phyloP scores from a whole-genome alignment of 495 filamentous ascomycete genomes.

The Staphylotrichum longicolle region DNA sequence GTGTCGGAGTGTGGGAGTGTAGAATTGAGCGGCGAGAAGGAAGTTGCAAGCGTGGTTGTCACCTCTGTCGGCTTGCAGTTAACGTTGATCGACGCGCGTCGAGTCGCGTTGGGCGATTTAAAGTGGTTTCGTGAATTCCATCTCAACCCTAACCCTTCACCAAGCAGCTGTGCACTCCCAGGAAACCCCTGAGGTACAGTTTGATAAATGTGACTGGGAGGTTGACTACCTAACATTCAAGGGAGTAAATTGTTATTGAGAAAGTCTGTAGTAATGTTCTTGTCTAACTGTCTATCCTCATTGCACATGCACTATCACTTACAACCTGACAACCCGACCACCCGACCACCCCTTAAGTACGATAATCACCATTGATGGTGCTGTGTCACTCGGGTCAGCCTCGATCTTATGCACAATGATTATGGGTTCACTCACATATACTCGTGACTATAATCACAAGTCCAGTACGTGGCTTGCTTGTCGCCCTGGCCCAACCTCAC shows the following conservation, averaged over 20 bases:
- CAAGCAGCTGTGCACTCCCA: neutral
- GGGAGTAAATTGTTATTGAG: no score
- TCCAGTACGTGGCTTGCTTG: conserved; percentile 84
- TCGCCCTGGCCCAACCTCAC: conserved; percentile 68
- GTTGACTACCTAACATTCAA: no score
- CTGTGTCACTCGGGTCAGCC: conserved; percentile 27
- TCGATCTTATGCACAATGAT: neutral
- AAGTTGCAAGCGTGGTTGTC: neutral
- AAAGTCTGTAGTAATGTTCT: neutral
- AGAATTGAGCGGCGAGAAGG: neutral
- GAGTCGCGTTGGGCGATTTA: conserved; percentile 25
- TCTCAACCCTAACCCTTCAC: conserved; percentile 25
- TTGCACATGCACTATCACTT: neutral
- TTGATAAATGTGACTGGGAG: no score
- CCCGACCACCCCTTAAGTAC: conserved; percentile 53
- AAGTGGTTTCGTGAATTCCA: conserved; percentile 20
- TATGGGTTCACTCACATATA: conserved; percentile 57
- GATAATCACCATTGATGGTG: conserved; percentile 90
- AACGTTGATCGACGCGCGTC: conserved; percentile 21
- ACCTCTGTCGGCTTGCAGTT: neutral
- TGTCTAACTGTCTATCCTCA: conserved; percentile 9
- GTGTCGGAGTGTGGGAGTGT: neutral
- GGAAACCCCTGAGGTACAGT: neutral
- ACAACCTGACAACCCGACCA: neutral
- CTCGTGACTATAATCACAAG: conserved; percentile 97